A percentile compares a stretch with the other conserved stretches of the same genome.
Evolutionary conservation across 805 yeast species (phyloP).

Genomic region (Candida qinlingensis): DNA sequence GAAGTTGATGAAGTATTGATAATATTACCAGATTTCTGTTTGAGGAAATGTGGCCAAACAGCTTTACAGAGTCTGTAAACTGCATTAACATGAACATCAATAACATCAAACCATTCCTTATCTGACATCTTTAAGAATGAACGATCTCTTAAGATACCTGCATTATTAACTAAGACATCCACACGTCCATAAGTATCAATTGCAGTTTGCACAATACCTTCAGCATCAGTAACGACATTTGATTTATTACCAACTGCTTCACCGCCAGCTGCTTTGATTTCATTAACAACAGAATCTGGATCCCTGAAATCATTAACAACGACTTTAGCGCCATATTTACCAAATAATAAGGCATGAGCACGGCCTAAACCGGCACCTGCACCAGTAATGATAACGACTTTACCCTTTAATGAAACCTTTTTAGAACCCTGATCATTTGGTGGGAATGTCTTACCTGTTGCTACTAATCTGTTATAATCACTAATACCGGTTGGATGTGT

Average conservation of each 20-base stretch:
- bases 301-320: conserved; percentile 87
- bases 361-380: conserved; percentile 94
- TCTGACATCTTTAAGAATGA: conserved; percentile 82
- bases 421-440: conserved; percentile 53
- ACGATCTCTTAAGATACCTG: conserved; percentile 89
- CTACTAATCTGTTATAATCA: conserved; percentile 61
- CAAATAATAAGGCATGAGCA: conserved; percentile 80
- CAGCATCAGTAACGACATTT: conserved; percentile 74
- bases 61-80: conserved; percentile 77
- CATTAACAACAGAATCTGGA: conserved; percentile 68
- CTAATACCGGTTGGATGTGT: conserved; percentile 70
- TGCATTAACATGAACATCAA: conserved; percentile 77
- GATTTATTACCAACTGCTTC: conserved; percentile 79
- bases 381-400: conserved; percentile 90
- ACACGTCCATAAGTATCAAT: conserved; percentile 72
- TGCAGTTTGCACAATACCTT: conserved; percentile 72
- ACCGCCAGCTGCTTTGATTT: conserved; percentile 68
- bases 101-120: conserved; percentile 75
- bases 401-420: conserved; percentile 61
- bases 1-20: conserved; percentile 92
- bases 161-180: conserved; percentile 85
- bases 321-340: conserved; percentile 89
- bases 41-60: conserved; percentile 85
- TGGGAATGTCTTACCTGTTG: conserved; percentile 45
- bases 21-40: conserved; percentile 76